A percentile compares a stretch with the other conserved stretches of the same genome.
Conservation (phyloP, 768 basidiomycete genomes). For the Tulasnella sp. region DNA sequence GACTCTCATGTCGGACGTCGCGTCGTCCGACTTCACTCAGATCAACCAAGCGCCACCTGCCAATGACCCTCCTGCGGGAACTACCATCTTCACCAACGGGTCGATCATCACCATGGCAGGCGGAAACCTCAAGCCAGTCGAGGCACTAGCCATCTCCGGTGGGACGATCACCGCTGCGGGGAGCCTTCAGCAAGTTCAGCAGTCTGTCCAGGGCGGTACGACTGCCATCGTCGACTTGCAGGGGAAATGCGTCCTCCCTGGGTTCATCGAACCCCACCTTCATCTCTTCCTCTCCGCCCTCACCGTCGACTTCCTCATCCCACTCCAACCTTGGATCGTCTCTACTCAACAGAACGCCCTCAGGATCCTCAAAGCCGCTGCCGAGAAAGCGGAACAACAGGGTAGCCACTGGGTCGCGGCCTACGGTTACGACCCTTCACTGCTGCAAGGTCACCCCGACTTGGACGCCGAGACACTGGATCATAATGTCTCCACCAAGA, state of each 20-base stretch:
- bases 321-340: background rate
- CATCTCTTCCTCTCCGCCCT: constrained; percentile 10
- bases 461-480: background rate
- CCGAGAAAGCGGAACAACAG: background rate
- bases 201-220: background rate
- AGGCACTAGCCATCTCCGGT: background rate
- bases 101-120: constrained; percentile 4
- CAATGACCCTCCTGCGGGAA: background rate
- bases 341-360: background rate
- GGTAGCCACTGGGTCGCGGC: background rate
- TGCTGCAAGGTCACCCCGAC: background rate
- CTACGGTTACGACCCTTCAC: constrained; percentile 10
- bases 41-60: background rate
- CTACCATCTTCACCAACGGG: background rate
- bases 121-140: background rate
- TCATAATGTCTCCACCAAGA: background rate
- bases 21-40: background rate
- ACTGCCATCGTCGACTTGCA: background rate
- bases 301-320: background rate
- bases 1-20: background rate
- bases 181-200: background rate
- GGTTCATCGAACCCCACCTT: constrained; percentile 10
- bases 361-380: background rate
- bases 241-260: constrained; percentile 6
- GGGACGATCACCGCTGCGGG: background rate